phyloP scores from a whole-genome alignment of 2,329 filamentous ascomycete genomes.

The Calonectria naviculata region DNA sequence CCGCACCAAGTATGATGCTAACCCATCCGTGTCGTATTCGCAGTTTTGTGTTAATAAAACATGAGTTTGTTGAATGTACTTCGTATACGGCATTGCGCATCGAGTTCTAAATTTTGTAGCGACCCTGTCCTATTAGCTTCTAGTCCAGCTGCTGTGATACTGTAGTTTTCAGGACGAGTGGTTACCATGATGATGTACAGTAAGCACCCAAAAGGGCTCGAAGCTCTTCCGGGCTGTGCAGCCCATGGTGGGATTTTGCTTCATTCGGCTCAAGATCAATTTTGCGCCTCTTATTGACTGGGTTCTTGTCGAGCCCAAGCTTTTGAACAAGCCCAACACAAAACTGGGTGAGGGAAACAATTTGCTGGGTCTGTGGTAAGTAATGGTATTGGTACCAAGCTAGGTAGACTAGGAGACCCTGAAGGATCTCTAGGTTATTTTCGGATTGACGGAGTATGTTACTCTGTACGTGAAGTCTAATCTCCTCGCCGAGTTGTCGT shows the following conservation, averaged over 20 bases:
- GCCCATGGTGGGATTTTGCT: not conserved
- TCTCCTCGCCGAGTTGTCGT: constrained; percentile 6
- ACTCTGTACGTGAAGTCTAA: not conserved
- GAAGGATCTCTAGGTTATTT: constrained; percentile 1
- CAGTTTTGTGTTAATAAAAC: too few relatives aligned
- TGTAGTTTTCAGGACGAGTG: not conserved
- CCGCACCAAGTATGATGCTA: too few relatives aligned
- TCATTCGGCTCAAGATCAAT: constrained; percentile 4
- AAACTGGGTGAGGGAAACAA: constrained; percentile 3
- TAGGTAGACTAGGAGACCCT: not conserved
- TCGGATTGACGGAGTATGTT: constrained; percentile 1
- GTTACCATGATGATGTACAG: not conserved
- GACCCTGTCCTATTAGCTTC: not conserved
- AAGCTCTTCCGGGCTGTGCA: not conserved
- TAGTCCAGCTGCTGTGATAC: not conserved
- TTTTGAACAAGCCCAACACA: constrained; percentile 8
- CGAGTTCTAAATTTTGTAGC: too few relatives aligned
- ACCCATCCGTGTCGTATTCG: too few relatives aligned
- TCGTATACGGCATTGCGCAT: too few relatives aligned
- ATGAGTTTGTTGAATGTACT: too few relatives aligned
- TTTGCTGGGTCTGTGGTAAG: constrained; percentile 3
- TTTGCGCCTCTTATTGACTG: not conserved
- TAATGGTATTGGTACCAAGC: constrained; percentile 18
- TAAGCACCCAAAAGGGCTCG: not conserved
- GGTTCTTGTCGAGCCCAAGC: constrained; percentile 15